Evolutionary conservation across 345 rosid species (phyloP).

Genomic region (Boechera divaricarpa): DNA sequence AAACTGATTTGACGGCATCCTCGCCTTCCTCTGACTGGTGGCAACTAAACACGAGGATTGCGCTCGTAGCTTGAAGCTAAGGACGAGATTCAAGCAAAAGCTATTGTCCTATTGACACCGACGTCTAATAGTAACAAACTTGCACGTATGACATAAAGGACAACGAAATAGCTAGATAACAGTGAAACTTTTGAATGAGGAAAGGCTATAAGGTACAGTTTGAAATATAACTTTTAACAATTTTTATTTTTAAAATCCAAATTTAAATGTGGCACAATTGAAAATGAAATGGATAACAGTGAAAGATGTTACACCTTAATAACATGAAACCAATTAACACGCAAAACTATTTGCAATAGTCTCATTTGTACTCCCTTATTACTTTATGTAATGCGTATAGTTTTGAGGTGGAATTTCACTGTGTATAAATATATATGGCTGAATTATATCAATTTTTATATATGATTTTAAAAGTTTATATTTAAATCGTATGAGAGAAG

Average conservation of each 20-base stretch:
- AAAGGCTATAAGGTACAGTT: not conserved
- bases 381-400: not conserved
- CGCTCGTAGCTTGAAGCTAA: not conserved
- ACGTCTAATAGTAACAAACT: not conserved
- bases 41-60: not conserved
- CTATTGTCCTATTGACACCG: too few relatives aligned
- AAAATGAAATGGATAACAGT: not conserved
- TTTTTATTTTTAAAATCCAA: not conserved
- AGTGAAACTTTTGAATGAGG: not conserved
- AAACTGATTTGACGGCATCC: not conserved
- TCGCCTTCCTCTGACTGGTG: not conserved
- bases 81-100: not conserved
- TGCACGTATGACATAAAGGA: not conserved
- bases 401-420: not conserved
- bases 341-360: conserved; percentile 19
- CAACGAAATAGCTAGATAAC: not conserved
- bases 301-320: not conserved
- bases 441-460: not conserved
- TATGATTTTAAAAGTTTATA: not conserved
- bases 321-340: conserved; percentile 3
- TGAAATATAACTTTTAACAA: not conserved
- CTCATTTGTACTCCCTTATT: not conserved
- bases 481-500: not conserved
- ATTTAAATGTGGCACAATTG: not conserved
- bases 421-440: not conserved